Evolutionary conservation across 805 yeast genomes (phyloP).

Genomic region (Myxozyma nipponensis): DNA sequence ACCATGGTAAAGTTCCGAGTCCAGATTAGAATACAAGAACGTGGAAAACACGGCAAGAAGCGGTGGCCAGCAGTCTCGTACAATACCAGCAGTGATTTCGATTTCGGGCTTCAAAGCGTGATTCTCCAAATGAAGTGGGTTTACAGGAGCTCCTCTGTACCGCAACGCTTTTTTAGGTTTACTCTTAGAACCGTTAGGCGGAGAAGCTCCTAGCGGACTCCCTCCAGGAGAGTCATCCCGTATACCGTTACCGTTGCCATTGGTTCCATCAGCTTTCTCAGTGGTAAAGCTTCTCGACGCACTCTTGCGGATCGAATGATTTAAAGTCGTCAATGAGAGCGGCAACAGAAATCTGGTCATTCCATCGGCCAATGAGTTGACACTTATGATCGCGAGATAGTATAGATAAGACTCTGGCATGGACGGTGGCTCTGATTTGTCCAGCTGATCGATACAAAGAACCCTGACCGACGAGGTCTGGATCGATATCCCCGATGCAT

Average conservation of each 20-base stretch:
- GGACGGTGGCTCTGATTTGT: conserved; percentile 72
- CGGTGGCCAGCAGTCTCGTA: conserved; percentile 35
- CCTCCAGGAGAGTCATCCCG: neutral
- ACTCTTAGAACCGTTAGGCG: neutral
- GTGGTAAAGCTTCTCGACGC: conserved; percentile 7
- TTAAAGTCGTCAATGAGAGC: conserved; percentile 34
- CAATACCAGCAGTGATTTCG: conserved; percentile 20
- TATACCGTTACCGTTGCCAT: neutral
- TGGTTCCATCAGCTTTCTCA: neutral
- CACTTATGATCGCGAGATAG: conserved; percentile 52
- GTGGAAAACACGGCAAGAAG: conserved; percentile 47
- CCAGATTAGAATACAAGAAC: conserved; percentile 63
- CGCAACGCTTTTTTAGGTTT: conserved; percentile 11
- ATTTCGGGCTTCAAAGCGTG: conserved; percentile 23
- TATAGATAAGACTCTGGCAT: conserved; percentile 60
- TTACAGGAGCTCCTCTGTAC: conserved; percentile 26
- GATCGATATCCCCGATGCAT: conserved; percentile 14
- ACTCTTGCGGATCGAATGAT: conserved; percentile 4
- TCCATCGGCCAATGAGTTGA: conserved; percentile 63
- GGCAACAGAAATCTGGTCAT: conserved; percentile 52
- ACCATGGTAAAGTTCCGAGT: conserved; percentile 63
- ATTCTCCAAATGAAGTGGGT: conserved; percentile 24
- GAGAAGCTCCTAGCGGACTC: conserved; percentile 1
- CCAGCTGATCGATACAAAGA: conserved; percentile 68
- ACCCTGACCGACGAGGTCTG: conserved; percentile 35